These are phyloP conservation scores for barrel medic (Medicago truncatula) DNA, from an alignment of 306 rosid genomes.

Conservation along the genomic window MtrunA17r5.0-ANR NC_053048.1:40431001-40431500, in stretches of 20 bases:
- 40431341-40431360: not conserved
- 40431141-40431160: not conserved
- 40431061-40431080: not conserved
- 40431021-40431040: not conserved
- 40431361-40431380: not conserved
- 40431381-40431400: not conserved
- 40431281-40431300: not conserved
- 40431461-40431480: not conserved
- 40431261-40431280: not conserved
- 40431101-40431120: not conserved
- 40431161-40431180: not conserved
- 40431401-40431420: not conserved
- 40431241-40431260: not conserved
- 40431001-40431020: not conserved
- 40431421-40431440: not conserved
- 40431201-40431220: not conserved
- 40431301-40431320: not conserved
- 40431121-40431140: not conserved
- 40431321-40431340: not conserved
- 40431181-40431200: not conserved
- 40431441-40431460: not conserved
- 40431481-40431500: not conserved
- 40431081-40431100: not conserved
- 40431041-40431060: not conserved
- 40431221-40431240: not conserved